phyloP scores from a whole-genome alignment of 192 early-diverging fungal genomes.

The Rhizophagus prolifer region DNA sequence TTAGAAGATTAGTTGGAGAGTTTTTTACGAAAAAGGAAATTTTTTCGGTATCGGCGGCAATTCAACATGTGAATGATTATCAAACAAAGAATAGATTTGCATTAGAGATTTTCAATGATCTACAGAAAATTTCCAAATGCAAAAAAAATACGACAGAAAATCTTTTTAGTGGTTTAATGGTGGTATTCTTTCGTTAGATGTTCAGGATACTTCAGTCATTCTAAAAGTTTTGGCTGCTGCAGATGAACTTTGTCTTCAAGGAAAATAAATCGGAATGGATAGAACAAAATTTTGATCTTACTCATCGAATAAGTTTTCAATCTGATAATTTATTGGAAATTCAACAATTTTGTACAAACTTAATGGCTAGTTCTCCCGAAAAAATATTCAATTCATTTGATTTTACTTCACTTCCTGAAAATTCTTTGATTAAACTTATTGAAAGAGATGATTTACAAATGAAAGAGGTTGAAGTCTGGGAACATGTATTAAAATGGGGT shows the following conservation, averaged over 20 bases:
- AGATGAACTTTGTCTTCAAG: not conserved
- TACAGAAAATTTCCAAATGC: too few species aligned
- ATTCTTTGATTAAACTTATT: not conserved
- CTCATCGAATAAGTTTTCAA: not conserved
- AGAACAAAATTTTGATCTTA: not conserved
- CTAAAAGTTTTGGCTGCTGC: not conserved
- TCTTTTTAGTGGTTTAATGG: too few species aligned
- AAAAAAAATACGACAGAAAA: too few species aligned
- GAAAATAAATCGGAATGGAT: not conserved
- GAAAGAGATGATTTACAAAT: not conserved
- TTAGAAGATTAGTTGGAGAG: too few species aligned
- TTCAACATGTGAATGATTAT: too few species aligned
- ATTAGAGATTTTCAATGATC: too few species aligned
- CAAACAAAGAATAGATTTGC: too few species aligned
- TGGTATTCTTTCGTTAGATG: not conserved
- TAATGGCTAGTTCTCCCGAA: not conserved
- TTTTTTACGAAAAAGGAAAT: too few species aligned
- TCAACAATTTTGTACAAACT: not conserved
- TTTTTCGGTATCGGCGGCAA: too few species aligned
- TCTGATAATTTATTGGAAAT: not conserved
- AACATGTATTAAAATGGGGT: not conserved
- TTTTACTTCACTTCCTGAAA: not conserved
- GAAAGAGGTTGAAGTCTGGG: slow-evolving; percentile 8
- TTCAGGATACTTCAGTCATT: not conserved
- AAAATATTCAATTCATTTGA: not conserved